Base-by-base conservation (phyloP, 177 flowering plant species). In the Vitis hybrid region DNA sequence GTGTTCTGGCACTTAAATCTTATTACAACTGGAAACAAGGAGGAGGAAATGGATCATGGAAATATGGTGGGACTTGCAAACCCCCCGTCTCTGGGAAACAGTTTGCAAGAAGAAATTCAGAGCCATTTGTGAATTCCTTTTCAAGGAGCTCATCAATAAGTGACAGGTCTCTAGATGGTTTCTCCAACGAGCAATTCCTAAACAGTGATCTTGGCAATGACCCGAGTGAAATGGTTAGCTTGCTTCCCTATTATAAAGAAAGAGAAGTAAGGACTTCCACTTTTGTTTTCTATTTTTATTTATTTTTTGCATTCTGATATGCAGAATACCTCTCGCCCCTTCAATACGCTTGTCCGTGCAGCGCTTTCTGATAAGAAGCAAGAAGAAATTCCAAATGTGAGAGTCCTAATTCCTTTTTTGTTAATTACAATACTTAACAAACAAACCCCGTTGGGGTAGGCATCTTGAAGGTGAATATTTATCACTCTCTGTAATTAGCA, bases 351-450 rank as follows among this genome's bases (percentile, higher is more conserved):
- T 55, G 85, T 89, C 56, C 87, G 79, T 15, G 71, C 79, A 35
- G 69, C 74, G 65, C 83, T 89, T 63, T 60, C 69, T 1, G 86
- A 83, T 57, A 85, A 77, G 81, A 86, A 76, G 73, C 85, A 56
- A 84, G 91, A 89, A 70, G 93, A 89, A 64, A 82, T 89, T 72
- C 91, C 91, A 61, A 18, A 52, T 62, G 93, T 89, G 79, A 79
- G 89, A 12, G 13, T 30, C 68, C 49, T 63, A 66, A 0, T 19
- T 18, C 30, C 62, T 49, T 14, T 55, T 67, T 4, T 21, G 2
- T 1, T 56, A 50, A 21, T 50, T 65, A 15, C 18, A 18, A 21
- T 11, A 7, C 52, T 4, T 40, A 32, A 16, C 12, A 30, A 59
- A 59, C 27, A 5, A 27, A 12, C 2, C 40, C 13, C 6, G 40